These are phyloP conservation scores for Nannizziopsis barbatae DNA, from an alignment of 2,329 filamentous ascomycete species.

Conservation along the genomic window DNA sequence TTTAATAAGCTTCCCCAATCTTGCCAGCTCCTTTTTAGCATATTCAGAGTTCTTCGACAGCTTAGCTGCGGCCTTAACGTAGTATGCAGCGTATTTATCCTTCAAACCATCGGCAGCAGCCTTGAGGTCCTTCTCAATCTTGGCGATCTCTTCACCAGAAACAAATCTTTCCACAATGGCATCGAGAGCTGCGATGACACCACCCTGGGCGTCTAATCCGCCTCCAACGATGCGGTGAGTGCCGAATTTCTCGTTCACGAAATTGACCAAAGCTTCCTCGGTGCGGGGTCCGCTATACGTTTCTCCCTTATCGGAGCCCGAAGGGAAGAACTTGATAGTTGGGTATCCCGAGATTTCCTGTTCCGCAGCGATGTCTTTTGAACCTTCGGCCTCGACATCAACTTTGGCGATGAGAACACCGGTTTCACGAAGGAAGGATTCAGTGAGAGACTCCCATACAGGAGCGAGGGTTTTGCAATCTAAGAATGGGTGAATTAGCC, in stretches of 20 bases:
- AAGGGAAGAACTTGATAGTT: slow-evolving; percentile 95
- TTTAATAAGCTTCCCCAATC: slow-evolving; percentile 66
- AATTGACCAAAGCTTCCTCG: slow-evolving; percentile 65
- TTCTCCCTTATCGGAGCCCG: slow-evolving; percentile 61
- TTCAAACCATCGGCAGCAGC: slow-evolving; percentile 57
- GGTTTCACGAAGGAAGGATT: slow-evolving; percentile 65
- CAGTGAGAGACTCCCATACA: slow-evolving; percentile 75
- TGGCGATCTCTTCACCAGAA: slow-evolving; percentile 46
- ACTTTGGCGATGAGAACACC: slow-evolving; percentile 86
- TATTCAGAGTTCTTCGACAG: slow-evolving; percentile 64
- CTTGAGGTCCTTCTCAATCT: slow-evolving; percentile 59
- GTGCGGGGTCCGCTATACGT: slow-evolving; percentile 64
- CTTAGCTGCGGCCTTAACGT: slow-evolving; percentile 84
- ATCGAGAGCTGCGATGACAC: slow-evolving; percentile 72
- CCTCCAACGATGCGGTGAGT: slow-evolving; percentile 77
- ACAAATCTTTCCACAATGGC: slow-evolving; percentile 60
- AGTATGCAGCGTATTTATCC: slow-evolving; percentile 85
- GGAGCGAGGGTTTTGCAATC: slow-evolving; percentile 96
- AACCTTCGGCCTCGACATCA: slow-evolving; percentile 78
- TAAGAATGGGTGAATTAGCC: slow-evolving; percentile 29
- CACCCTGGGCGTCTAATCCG: slow-evolving; percentile 63
- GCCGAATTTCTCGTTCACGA: slow-evolving; percentile 78
- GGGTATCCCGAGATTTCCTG: slow-evolving; percentile 80
- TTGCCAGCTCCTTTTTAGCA: slow-evolving; percentile 71
- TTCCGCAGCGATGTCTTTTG: slow-evolving; percentile 63